Percentiles rank a stretch among this genome's conserved stretches.
phyloP scores from a whole-genome alignment of 257 asterid species.

The Nicotiana benthamiana region DNA sequence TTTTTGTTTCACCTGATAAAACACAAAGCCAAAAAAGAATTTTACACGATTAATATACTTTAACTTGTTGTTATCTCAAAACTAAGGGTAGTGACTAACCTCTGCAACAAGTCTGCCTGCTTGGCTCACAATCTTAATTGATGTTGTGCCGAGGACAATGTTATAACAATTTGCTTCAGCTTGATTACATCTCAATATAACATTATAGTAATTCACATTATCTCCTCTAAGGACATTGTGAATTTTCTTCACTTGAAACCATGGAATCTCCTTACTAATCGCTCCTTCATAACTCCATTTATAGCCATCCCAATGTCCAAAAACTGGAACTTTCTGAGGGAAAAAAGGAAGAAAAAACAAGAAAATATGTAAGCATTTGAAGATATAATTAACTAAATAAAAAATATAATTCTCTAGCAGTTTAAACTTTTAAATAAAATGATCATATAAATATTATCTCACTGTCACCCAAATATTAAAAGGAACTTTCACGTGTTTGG shows the following conservation, averaged over 20 bases:
- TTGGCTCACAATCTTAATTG: conserved; percentile 27
- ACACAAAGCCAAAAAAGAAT: not conserved
- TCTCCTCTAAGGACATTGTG: conserved; percentile 10
- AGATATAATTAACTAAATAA: not conserved
- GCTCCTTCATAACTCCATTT: conserved; percentile 14
- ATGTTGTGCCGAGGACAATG: conserved; percentile 22
- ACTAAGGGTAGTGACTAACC: conserved; percentile 20
- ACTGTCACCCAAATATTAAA: no score
- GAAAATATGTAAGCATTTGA: not conserved
- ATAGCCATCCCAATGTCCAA: conserved; percentile 34
- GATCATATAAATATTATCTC: not conserved
- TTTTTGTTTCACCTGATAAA: conserved; percentile 40
- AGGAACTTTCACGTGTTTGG: no score
- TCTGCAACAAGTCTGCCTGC: conserved; percentile 30
- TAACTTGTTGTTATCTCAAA: not conserved
- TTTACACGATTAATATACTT: no score
- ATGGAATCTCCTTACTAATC: conserved; percentile 16
- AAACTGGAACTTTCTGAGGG: conserved; percentile 20
- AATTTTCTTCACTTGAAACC: conserved; percentile 30
- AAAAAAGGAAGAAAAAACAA: not conserved
- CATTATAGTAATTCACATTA: conserved; percentile 13
- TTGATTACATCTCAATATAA: conserved; percentile 15
- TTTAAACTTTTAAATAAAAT: not conserved
- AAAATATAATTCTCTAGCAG: not conserved
- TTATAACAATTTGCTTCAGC: conserved; percentile 10